Percentiles rank a stretch among this genome's conserved stretches.
Evolutionary conservation across 345 rosid genomes (phyloP).

Genomic region (Rhodomyrtus tomentosa): DNA sequence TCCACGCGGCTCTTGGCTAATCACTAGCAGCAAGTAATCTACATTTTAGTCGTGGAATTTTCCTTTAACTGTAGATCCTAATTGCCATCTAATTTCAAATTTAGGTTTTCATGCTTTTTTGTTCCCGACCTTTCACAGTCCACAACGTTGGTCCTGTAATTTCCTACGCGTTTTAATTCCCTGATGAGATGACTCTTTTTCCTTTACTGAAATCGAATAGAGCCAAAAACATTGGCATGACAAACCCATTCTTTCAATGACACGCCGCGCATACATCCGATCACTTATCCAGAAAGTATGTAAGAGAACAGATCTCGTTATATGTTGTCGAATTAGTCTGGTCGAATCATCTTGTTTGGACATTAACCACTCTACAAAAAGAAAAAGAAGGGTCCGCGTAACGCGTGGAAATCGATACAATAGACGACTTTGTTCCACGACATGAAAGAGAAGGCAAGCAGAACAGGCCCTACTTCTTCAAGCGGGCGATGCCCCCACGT

Average conservation of each 20-base stretch:
- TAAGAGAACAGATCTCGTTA: neutral
- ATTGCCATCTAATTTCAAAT: too few species aligned
- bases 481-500: neutral
- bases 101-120: too few species aligned
- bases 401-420: neutral
- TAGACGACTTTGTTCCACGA: neutral
- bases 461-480: neutral
- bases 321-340: accelerated
- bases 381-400: neutral
- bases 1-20: neutral
- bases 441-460: neutral
- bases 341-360: neutral
- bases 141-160: neutral
- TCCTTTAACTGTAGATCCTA: neutral
- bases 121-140: neutral
- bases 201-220: neutral
- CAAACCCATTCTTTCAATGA: neutral
- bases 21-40: neutral
- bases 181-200: neutral
- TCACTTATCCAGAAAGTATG: too few species aligned
- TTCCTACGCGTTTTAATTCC: neutral
- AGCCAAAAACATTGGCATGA: neutral
- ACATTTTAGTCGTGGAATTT: neutral
- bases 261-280: too few species aligned
- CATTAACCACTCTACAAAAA: neutral